These are phyloP conservation scores for Macrophomina tecta DNA, from an alignment of 2,329 filamentous ascomycete species.

Conservation along the genomic window DNA sequence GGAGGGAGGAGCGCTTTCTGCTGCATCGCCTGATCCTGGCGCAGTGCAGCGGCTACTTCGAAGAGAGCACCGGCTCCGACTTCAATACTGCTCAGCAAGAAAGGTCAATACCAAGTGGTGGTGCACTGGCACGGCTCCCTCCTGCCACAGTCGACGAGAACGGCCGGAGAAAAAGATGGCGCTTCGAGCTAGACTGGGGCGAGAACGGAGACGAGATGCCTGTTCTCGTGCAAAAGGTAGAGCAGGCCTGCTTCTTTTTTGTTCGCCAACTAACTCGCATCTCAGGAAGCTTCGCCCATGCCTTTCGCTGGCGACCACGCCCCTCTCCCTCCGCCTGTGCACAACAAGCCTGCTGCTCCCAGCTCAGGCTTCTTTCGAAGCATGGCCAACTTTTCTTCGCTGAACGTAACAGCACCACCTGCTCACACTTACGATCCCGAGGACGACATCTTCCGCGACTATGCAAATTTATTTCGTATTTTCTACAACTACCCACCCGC, in stretches of 20 bases:
- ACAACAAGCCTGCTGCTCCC: conserved; percentile 68
- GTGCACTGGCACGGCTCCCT: conserved; percentile 48
- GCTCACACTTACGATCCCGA: conserved; percentile 62
- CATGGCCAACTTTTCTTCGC: conserved; percentile 77
- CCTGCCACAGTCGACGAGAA: conserved; percentile 39
- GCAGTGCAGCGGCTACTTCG: conserved; percentile 93
- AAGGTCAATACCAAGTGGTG: conserved; percentile 35
- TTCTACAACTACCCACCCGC: conserved; percentile 92
- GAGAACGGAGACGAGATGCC: conserved; percentile 76
- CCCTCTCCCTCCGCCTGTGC: conserved; percentile 58
- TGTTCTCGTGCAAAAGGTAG: conserved; percentile 83
- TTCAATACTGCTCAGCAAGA: conserved; percentile 63
- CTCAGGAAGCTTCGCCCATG: conserved; percentile 25
- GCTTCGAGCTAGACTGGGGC: conserved; percentile 84
- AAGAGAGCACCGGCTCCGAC: conserved; percentile 79
- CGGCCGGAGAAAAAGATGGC: conserved; percentile 68
- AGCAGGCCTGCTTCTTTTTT: conserved; percentile 8
- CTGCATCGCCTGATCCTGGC: conserved; percentile 86
- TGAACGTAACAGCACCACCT: conserved; percentile 49
- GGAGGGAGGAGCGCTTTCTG: conserved; percentile 81
- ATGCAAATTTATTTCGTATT: conserved; percentile 92
- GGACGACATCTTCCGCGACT: conserved; percentile 83
- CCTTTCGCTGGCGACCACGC: conserved; percentile 36
- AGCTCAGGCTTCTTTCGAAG: conserved; percentile 82
- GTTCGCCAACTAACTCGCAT: conserved; percentile 36